A percentile compares a stretch with the other conserved stretches of the same genome.
Evolutionary conservation across 163 green algal species (phyloP).

Genomic region (Chlamydomonas reinhardtii): DNA sequence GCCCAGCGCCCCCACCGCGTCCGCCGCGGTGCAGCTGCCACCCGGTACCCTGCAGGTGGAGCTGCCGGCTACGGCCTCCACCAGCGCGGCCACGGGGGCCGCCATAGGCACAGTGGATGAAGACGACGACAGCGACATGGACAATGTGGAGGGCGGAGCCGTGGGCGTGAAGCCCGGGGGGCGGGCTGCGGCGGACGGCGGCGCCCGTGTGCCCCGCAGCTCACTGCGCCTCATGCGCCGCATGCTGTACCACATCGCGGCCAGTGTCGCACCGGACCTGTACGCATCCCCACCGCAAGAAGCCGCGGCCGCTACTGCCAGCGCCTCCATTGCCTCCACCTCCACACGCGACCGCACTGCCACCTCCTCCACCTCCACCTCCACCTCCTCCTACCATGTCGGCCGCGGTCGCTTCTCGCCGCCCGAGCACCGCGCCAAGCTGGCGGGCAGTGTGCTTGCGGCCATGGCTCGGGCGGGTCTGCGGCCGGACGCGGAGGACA

Average conservation of each 20-base stretch:
- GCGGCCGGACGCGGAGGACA: not conserved
- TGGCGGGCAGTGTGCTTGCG: slow-evolving; percentile 6
- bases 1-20: not conserved
- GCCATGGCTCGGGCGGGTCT: slow-evolving; percentile 24
- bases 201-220: not conserved
- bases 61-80: not conserved
- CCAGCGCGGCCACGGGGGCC: not conserved
- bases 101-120: not conserved
- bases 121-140: not conserved
- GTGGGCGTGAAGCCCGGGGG: not conserved
- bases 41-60: not conserved
- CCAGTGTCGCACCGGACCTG: not conserved
- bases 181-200: not conserved
- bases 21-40: not conserved
- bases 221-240: slow-evolving; percentile 4
- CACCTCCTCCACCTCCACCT: not conserved
- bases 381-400: not conserved
- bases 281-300: not conserved
- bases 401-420: not conserved
- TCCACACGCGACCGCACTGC: not conserved
- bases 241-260: slow-evolving; percentile 15
- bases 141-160: too few species aligned
- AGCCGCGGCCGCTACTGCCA: not conserved
- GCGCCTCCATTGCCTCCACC: not conserved
- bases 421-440: not conserved